Percentiles rank a stretch among this genome's conserved stretches.
These are phyloP conservation scores for Eucalyptus sp. DNA, from an alignment of 345 rosid genomes.

Conservation along the genomic window DNA sequence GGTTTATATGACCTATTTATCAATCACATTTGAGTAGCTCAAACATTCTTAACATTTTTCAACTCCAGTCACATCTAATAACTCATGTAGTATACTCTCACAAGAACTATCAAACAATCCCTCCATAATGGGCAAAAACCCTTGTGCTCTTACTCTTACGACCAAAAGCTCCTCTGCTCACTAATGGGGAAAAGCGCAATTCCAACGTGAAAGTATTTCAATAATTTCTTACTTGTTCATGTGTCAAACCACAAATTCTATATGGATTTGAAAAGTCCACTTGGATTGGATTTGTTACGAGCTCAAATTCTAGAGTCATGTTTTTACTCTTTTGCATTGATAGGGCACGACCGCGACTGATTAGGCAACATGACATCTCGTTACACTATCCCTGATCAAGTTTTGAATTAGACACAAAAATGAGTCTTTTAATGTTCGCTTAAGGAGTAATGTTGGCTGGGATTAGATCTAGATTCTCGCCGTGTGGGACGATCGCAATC, in stretches of 20 bases:
- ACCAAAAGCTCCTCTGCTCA: neutral
- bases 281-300: neutral
- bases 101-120: neutral
- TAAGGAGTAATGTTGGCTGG: constrained; percentile 42
- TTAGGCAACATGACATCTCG: constrained; percentile 51
- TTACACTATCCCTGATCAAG: constrained; percentile 40
- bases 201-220: neutral
- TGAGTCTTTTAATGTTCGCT: constrained; percentile 35
- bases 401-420: constrained; percentile 53
- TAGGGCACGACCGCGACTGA: constrained; percentile 45
- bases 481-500: constrained; percentile 26
- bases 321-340: constrained; percentile 23
- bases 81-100: neutral
- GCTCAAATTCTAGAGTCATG: neutral
- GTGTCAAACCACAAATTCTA: neutral
- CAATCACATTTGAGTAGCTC: neutral
- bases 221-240: neutral
- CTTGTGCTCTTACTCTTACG: neutral
- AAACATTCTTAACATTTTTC: neutral
- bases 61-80: neutral
- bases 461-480: constrained; percentile 39
- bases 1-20: neutral
- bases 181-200: neutral
- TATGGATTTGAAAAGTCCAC: neutral
- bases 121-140: neutral